Evolutionary conservation across 2,329 filamentous ascomycete species (phyloP).

Genomic region (Colletotrichum sp.): DNA sequence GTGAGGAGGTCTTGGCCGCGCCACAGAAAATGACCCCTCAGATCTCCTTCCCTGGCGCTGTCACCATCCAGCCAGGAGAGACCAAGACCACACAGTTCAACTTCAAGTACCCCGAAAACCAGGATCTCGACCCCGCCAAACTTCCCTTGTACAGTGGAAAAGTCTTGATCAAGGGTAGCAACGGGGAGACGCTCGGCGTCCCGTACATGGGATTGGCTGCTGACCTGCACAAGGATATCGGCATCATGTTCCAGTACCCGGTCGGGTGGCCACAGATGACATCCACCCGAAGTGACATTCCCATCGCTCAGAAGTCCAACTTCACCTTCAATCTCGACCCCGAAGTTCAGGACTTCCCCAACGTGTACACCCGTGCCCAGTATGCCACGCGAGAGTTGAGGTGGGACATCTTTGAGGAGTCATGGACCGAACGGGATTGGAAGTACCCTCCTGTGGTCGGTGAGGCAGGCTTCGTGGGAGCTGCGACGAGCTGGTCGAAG

Average conservation of each 20-base stretch:
- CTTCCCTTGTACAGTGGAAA: constrained; percentile 40
- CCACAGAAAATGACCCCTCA: constrained; percentile 3
- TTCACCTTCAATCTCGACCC: constrained; percentile 30
- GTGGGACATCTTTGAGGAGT: constrained; percentile 41
- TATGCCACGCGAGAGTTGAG: constrained; percentile 31
- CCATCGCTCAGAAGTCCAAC: constrained; percentile 24
- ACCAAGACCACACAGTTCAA: constrained; percentile 8
- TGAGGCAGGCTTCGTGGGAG: constrained; percentile 45
- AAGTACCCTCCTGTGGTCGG: constrained; percentile 44
- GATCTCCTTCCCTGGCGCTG: background rate
- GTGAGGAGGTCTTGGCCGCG: background rate
- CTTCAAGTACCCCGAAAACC: constrained; percentile 4
- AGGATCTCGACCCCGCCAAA: constrained; percentile 22
- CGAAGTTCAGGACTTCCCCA: constrained; percentile 29
- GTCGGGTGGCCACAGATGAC: constrained; percentile 7
- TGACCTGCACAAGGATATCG: constrained; percentile 2
- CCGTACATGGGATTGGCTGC: constrained; percentile 32
- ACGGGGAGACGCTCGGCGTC: constrained; percentile 36
- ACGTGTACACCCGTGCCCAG: constrained; percentile 23
- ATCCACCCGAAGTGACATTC: background rate
- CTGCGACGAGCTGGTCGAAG: constrained; percentile 43
- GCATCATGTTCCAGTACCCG: constrained; percentile 14
- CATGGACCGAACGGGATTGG: constrained; percentile 46
- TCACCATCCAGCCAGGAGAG: constrained; percentile 9
- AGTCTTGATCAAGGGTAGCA: constrained; percentile 33